Base-by-base conservation (phyloP, 768 basidiomycete species). In the Serendipita sp. region DNA sequence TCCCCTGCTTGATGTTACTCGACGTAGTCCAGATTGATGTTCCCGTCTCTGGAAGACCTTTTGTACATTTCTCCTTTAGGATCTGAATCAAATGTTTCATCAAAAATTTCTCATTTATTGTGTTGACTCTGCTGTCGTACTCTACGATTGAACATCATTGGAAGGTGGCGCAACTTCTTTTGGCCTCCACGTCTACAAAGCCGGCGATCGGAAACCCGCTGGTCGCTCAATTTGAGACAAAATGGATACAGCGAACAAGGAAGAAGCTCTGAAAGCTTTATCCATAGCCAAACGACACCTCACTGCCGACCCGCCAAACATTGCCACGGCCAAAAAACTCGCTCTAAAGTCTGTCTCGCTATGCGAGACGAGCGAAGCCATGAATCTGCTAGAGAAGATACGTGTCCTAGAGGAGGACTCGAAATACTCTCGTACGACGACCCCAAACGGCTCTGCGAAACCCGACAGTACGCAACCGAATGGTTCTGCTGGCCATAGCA, bases 231-330 rank as follows among this genome's bases (percentile, higher is more conserved):
- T 7, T 53, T 32, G 18, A n/a, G 32, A 4, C 4, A 28, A 32
- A 35, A 60, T 60, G 56, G 56, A 60, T 18, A 24, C n/a, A 65
- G 72, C 68, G 63, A 95, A 95, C 79, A 89, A 83, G 69, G 92
- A 95, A 72, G 92, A 95, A 75, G 92, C 92, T 41, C 73, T 86
- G 65, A 84, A 87, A 70, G 91, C 89, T 72, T 80, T 95, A 62
- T 72, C 75, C 56, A 89, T 96, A 68, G 87, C 93, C 2, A 83
- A 84, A 71, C 82, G 82, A 70, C 85, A 93, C 35, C 56, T 60
- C 28, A 34, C 1, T 73, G 79, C 82, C 67, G 81, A 85, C 64
- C 77, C 83, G 51, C 84, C 82, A 56, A 91, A 94, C 73, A 76
- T 84, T 64, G 67, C 85, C 47, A 83, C 88, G 2, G 92, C 94